Conservation (phyloP, 768 basidiomycete species). For the Calocera viscosa region DNA sequence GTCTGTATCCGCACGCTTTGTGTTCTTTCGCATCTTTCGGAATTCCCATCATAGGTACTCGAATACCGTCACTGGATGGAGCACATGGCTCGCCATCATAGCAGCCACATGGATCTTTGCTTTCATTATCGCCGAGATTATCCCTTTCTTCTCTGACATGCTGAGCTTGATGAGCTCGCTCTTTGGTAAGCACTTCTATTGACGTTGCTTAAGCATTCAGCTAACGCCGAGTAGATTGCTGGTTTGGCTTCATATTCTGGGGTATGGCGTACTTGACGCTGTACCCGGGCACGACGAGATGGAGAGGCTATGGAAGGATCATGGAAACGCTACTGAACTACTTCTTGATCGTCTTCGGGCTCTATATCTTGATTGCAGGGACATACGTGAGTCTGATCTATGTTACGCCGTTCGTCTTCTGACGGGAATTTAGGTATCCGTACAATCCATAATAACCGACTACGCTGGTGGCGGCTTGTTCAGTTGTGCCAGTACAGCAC, state of each 20-base stretch:
- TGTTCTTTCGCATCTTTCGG: slow-evolving; percentile 36
- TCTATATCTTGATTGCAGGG: slow-evolving; percentile 31
- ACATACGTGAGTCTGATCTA: slow-evolving; percentile 27
- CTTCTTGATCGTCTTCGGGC: slow-evolving; percentile 29
- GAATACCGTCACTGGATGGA: slow-evolving; percentile 27
- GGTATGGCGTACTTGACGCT: slow-evolving; percentile 34
- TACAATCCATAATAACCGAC: slow-evolving; percentile 30
- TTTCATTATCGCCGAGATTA: slow-evolving; percentile 29
- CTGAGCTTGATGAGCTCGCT: slow-evolving; percentile 33
- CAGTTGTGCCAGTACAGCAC: slow-evolving; percentile 29
- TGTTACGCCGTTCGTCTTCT: neutral
- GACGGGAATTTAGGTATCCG: slow-evolving; percentile 25
- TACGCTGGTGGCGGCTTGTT: slow-evolving; percentile 28
- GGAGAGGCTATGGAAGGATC: slow-evolving; percentile 26
- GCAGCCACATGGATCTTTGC: slow-evolving; percentile 28
- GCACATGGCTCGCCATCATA: slow-evolving; percentile 26
- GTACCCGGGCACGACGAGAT: slow-evolving; percentile 28
- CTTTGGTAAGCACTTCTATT: slow-evolving; percentile 27
- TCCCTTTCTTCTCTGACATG: slow-evolving; percentile 33
- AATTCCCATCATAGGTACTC: slow-evolving; percentile 22
- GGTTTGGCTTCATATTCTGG: slow-evolving; percentile 37
- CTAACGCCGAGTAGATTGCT: slow-evolving; percentile 20
- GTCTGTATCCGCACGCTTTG: slow-evolving; percentile 35
- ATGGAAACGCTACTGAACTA: slow-evolving; percentile 32
- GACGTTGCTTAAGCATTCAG: neutral